Evolutionary conservation across 768 basidiomycete species (phyloP), one percentile per base, ranked within the genome.

Genomic region (Boletus rubescentipes): DNA sequence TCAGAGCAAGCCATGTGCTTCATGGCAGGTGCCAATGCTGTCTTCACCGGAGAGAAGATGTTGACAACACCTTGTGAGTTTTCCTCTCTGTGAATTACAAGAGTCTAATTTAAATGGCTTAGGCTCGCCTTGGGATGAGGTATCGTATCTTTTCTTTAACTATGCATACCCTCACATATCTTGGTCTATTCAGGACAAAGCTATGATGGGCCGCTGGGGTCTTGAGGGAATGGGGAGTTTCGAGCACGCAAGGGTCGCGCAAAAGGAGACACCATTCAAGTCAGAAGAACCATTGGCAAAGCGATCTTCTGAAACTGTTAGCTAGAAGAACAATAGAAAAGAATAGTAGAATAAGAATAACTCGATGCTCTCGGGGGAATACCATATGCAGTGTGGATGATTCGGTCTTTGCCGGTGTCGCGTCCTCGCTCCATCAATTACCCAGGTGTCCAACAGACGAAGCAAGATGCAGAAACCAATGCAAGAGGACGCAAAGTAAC

Each of bases 11-110:
- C 89, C 8, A 93, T 98, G 89, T 94, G 93, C 67, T 98, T 98
- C 75, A 89, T 98, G 90, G 94, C 96, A 1, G 96, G 96, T 21
- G 96, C 95, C 20, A 98, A 98, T 66, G 96, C 96, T 20, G 87
- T 98, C 56, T 98, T 98, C 70, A 98, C 96, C n/a, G 96, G 95
- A 39, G 96, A 98, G 67, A 80, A 87, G 62, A 98, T 98, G 96
- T 72, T 98, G 60, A 98, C 96, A 12, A 98, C 96, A 14, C 93
- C 95, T 42, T 97, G 94, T 89, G 64, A 75, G 90, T 78, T 31
- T 51, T 30, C 52, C 34, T 42, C 12, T 49, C 5, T 49, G 15
- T 53, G 46, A 26, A 16, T 15, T 14, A 38, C 40, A 44, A 39
- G 14, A n/a, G 9, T 53, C 20, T 42, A 11, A 53, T 44, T 59